Evolutionary conservation across 2,329 filamentous ascomycete genomes (phyloP).

Genomic region (Penicillium janthinellum): DNA sequence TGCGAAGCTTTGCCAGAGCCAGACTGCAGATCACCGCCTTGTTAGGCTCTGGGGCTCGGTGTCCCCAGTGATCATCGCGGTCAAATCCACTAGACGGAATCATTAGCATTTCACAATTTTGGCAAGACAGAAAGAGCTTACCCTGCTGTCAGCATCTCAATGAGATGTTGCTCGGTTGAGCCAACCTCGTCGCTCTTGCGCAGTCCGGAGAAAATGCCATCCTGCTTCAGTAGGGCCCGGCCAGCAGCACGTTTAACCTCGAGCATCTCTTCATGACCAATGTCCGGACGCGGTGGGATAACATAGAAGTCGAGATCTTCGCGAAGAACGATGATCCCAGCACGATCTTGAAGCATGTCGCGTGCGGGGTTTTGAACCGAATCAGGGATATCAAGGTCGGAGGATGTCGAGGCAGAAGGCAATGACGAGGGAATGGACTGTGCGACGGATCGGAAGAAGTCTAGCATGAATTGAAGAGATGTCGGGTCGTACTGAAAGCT

Average conservation of each 20-base stretch:
- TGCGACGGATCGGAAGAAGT: constrained; percentile 94
- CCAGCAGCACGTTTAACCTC: constrained; percentile 93
- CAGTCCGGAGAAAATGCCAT: constrained; percentile 93
- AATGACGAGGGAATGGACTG: constrained; percentile 79
- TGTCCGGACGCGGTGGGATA: constrained; percentile 83
- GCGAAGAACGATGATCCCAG: constrained; percentile 93
- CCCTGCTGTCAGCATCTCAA: constrained; percentile 99
- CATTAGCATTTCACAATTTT: constrained; percentile 17
- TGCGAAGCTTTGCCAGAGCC: constrained; percentile 86
- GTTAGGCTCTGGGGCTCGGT: constrained; percentile 95
- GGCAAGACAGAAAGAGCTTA: constrained; percentile 51
- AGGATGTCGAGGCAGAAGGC: constrained; percentile 65
- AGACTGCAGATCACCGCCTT: constrained; percentile 98
- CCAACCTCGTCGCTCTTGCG: constrained; percentile 94
- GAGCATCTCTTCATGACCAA: constrained; percentile 87
- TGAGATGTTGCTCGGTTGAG: constrained; percentile 95
- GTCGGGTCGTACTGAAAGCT: constrained; percentile 82
- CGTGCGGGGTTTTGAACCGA: constrained; percentile 68
- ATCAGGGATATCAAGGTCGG: constrained; percentile 65
- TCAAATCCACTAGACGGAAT: constrained; percentile 76
- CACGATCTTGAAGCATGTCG: constrained; percentile 81
- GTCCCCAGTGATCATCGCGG: constrained; percentile 92
- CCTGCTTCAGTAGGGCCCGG: constrained; percentile 79
- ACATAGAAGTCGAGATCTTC: constrained; percentile 98
- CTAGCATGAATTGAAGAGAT: constrained; percentile 97